phyloP scores from a whole-genome alignment of 1,284 basidiomycete species.

The Ceratorhiza oryzae-sativae region DNA sequence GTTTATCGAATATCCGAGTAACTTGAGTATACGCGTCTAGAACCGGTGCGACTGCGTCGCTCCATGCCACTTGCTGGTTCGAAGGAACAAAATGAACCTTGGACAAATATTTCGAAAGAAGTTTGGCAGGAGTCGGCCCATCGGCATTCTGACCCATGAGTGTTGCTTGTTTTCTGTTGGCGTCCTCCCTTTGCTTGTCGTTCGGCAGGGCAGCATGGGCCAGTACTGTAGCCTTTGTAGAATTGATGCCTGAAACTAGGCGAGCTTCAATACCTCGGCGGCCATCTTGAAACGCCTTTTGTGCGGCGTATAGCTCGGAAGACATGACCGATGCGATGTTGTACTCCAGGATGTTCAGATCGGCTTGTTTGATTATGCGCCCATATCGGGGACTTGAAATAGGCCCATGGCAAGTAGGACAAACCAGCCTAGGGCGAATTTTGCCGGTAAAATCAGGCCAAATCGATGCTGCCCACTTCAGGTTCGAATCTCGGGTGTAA shows the following conservation, averaged over 20 bases:
- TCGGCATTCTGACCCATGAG: background rate
- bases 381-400: slow-evolving; percentile 65
- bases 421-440: slow-evolving; percentile 54
- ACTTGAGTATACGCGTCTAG: slow-evolving; percentile 53
- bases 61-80: slow-evolving; percentile 51
- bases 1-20: slow-evolving; percentile 50
- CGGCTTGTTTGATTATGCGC: slow-evolving; percentile 65
- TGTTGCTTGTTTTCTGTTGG: background rate
- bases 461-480: background rate
- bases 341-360: slow-evolving; percentile 67
- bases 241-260: background rate
- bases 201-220: background rate
- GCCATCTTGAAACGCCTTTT: background rate
- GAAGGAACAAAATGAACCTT: background rate
- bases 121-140: background rate
- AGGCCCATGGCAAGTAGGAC: slow-evolving; percentile 62
- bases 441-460: background rate
- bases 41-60: slow-evolving; percentile 49
- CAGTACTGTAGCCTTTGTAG: background rate
- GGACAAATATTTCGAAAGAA: background rate
- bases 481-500: slow-evolving; percentile 52
- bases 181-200: background rate
- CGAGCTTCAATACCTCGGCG: background rate
- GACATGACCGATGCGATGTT: slow-evolving; percentile 57
- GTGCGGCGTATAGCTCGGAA: background rate